Evolutionary conservation across 768 basidiomycete species (phyloP).

Genomic region (Tylopilus intermedius): DNA sequence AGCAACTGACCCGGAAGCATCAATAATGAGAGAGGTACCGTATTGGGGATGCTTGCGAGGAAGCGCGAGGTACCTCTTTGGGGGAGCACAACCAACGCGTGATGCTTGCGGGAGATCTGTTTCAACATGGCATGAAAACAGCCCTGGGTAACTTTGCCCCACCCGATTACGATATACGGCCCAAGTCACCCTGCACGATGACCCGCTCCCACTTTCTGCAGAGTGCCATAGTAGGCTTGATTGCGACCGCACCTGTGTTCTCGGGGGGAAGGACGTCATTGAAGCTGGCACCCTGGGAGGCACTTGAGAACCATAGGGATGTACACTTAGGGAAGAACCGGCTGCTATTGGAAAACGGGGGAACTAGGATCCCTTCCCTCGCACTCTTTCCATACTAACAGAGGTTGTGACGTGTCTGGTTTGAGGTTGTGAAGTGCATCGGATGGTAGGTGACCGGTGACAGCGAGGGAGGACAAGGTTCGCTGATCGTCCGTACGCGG

Average conservation of each 20-base stretch:
- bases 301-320: constrained; percentile 15
- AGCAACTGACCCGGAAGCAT: constrained; percentile 62
- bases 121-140: constrained; percentile 4
- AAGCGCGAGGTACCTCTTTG: constrained; percentile 55
- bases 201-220: constrained; percentile 46
- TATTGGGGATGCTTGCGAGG: constrained; percentile 59
- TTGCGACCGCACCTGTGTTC: constrained; percentile 9
- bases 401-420: constrained; percentile 32
- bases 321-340: constrained; percentile 18
- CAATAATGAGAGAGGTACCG: constrained; percentile 64
- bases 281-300: constrained; percentile 13
- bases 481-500: background rate
- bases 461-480: background rate
- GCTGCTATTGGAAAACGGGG: constrained; percentile 21
- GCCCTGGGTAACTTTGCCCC: constrained; percentile 15
- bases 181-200: constrained; percentile 43
- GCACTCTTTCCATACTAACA: constrained; percentile 12
- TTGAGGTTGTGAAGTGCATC: constrained; percentile 33
- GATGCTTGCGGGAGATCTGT: constrained; percentile 44
- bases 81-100: constrained; percentile 54
- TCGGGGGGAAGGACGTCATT: constrained; percentile 17
- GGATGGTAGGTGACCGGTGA: constrained; percentile 7
- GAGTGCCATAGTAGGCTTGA: constrained; percentile 21
- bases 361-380: constrained; percentile 13
- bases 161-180: constrained; percentile 53